A percentile compares a stretch with the other conserved stretches of the same genome.
Conservation (phyloP, 2,329 filamentous ascomycete species). For the Verticillium tricorpus region DNA sequence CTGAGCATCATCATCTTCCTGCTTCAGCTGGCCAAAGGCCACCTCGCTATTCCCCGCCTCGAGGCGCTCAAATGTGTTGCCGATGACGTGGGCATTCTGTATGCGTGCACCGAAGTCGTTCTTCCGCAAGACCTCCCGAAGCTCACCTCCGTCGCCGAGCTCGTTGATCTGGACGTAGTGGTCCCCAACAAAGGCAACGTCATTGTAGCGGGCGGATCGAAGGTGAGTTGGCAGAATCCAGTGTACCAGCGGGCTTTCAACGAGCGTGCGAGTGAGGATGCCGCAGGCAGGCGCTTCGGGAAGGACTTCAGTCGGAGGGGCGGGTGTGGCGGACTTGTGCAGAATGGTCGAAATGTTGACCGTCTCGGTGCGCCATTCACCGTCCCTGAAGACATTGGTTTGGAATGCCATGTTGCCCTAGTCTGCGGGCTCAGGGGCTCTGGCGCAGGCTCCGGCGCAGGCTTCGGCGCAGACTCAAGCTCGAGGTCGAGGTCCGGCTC, state of each 20-base stretch:
- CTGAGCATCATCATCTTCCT: constrained; percentile 33
- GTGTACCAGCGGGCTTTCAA: constrained; percentile 70
- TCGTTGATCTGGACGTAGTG: constrained; percentile 78
- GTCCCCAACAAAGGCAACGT: constrained; percentile 86
- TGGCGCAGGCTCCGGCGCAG: not conserved
- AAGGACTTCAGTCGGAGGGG: constrained; percentile 21
- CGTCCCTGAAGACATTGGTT: constrained; percentile 48
- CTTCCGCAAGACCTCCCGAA: constrained; percentile 74
- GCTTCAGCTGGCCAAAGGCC: constrained; percentile 23
- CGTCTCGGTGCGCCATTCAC: constrained; percentile 53
- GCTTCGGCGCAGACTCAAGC: not conserved
- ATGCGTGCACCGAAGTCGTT: constrained; percentile 76
- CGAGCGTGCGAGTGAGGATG: constrained; percentile 71
- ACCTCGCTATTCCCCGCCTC: constrained; percentile 23
- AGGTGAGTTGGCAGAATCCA: constrained; percentile 78
- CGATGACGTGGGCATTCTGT: constrained; percentile 72
- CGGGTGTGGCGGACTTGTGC: constrained; percentile 25
- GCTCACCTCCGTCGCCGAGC: constrained; percentile 61
- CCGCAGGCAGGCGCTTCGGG: constrained; percentile 54
- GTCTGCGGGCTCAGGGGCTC: not conserved
- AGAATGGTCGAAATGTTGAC: constrained; percentile 39
- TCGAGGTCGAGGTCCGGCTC: not conserved
- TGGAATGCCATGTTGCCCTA: constrained; percentile 17
- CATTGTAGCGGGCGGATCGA: constrained; percentile 64
- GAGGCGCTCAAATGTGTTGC: constrained; percentile 38